Evolutionary conservation across 306 rosid genomes (phyloP).

Genomic region (Trifolium repens): DNA sequence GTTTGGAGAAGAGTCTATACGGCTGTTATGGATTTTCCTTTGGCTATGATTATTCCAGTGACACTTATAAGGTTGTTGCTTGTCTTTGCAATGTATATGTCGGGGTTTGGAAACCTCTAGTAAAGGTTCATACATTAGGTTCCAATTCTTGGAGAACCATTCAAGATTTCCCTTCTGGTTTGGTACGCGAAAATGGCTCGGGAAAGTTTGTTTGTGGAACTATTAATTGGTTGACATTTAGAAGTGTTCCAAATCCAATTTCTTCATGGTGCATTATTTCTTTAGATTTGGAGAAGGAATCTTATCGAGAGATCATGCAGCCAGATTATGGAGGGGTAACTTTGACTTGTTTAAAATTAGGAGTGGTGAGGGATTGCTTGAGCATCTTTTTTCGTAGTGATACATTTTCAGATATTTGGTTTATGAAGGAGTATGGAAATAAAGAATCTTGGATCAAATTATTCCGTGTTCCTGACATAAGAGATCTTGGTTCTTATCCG

Average conservation of each 20-base stretch:
- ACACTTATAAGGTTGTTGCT: constrained; percentile 44
- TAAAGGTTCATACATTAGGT: constrained; percentile 37
- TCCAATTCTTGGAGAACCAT: constrained; percentile 40
- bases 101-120: not conserved
- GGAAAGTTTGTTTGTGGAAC: constrained; percentile 48
- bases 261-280: constrained; percentile 31
- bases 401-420: constrained; percentile 36
- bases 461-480: not conserved
- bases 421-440: constrained; percentile 50
- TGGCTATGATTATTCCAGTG: constrained; percentile 29
- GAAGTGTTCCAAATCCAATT: not conserved
- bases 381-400: not conserved
- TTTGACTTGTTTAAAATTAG: not conserved
- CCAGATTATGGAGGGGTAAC: constrained; percentile 28
- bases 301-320: constrained; percentile 34
- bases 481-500: not conserved
- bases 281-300: constrained; percentile 47
- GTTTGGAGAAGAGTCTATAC: too few species aligned
- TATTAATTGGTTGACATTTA: constrained; percentile 39
- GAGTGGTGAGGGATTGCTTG: constrained; percentile 38
- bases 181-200: not conserved
- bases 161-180: constrained; percentile 31
- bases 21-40: too few species aligned
- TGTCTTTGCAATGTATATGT: too few species aligned
- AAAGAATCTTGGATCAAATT: constrained; percentile 49